Evolutionary conservation across 1,139 yeast genomes (phyloP), one percentile per base, ranked within the genome.

Genomic region (Hyphopichia pseudoburtonii): DNA sequence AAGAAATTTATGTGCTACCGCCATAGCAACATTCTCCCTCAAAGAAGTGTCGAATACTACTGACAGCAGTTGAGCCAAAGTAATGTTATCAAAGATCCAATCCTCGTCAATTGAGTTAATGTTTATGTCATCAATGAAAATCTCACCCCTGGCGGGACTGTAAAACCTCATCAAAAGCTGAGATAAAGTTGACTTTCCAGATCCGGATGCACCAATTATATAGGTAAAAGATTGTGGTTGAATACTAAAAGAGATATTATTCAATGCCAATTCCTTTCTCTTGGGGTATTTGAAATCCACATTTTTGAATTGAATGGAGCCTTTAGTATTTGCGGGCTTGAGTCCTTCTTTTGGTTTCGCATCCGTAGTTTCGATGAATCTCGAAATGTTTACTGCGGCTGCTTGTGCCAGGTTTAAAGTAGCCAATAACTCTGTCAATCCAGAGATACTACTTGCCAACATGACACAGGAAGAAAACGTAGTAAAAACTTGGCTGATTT

Each of bases 141-240:
- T 74, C 1, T 92, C 90, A 0, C 97, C 97, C 0, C 56, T 42
- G 4, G 56, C 47, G 1, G 71, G 64, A 0, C 56, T 44, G 47
- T 89, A 88, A 28, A 86, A 70, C 22, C 76, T 76, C 41, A 84
- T 56, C 2, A 92, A 51, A 3, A 92, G 57, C 32, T 75, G 76
- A 0, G 85, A 77, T 9, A 92, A 45, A 0, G 97, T 86, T 0
- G 97, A 88, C 56, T 92, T 92, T 0, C 98, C 98, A 0, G 92
- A 81, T 0, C 98, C 98, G 0, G 97, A 88, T 43, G 73, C 71
- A 0, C 98, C 98, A 34, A 92, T 75, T 2, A 92, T 58, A 50
- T 78, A 90, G 3, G 82, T 79, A 15, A 77, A 54, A 28, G 64
- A 50, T 1, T 76, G 73, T 0, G 76, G 57, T 5, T 66, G 59